phyloP scores from a whole-genome alignment of 116 monocot genomes.

The Papilionanthe hybrid region DNA sequence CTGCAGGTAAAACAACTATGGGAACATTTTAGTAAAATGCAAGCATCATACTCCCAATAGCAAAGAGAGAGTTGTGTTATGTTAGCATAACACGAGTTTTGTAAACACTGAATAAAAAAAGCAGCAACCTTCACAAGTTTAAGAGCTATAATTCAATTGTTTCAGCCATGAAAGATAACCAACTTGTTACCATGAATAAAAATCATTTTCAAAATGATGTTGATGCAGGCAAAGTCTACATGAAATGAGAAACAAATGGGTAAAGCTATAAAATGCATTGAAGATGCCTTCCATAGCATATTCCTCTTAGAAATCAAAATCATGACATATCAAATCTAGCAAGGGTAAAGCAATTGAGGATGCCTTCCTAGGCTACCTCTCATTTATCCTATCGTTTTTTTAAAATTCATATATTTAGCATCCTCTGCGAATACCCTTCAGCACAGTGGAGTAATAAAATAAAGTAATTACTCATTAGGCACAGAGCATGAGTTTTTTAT shows the following conservation, averaged over 20 bases:
- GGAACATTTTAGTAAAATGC: background rate
- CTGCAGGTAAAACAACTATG: too few relatives aligned
- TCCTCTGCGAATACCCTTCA: background rate
- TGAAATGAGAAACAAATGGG: background rate
- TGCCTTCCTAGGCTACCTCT: background rate
- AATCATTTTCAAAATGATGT: background rate
- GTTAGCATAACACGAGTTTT: background rate
- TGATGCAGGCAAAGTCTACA: background rate
- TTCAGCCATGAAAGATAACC: background rate
- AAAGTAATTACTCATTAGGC: background rate
- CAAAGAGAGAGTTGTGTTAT: background rate
- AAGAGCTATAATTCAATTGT: background rate
- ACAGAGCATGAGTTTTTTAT: background rate
- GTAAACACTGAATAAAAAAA: background rate
- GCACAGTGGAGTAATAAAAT: background rate
- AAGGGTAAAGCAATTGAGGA: background rate
- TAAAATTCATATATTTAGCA: background rate
- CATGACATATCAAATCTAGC: background rate
- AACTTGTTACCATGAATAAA: background rate
- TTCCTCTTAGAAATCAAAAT: background rate
- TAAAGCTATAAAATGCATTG: background rate
- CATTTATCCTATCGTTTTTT: background rate
- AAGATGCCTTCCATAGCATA: background rate
- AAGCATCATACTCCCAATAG: background rate
- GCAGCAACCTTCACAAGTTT: background rate